Conservation (phyloP, 202 grass and related monocot species). For the Brachypodium distachyon region DNA sequence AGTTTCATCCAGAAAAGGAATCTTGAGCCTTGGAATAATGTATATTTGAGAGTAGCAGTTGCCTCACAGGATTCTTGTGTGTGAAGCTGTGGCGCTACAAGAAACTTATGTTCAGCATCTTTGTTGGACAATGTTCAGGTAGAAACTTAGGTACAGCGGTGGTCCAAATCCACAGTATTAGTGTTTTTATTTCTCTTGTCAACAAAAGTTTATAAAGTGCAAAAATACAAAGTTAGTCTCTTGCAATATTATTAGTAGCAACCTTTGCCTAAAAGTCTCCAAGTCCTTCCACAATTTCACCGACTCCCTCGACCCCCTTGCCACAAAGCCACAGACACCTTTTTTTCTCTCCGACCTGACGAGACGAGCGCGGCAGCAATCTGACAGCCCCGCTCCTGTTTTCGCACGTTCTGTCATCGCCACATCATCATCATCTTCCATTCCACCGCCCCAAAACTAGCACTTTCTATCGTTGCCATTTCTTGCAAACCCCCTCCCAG, state of each 20-base stretch:
- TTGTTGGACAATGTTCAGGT: background rate
- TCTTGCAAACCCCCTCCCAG: background rate
- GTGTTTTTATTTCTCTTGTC: background rate
- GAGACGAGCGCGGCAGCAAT: background rate
- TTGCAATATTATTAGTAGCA: background rate
- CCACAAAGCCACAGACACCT: background rate
- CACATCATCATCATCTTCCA: background rate
- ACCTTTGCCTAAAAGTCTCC: background rate
- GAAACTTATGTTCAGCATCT: background rate
- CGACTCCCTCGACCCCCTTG: background rate
- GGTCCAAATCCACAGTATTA: background rate
- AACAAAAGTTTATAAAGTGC: background rate
- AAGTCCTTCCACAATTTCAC: background rate
- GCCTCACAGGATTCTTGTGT: constrained; percentile 21
- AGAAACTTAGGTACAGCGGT: background rate
- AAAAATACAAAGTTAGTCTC: background rate
- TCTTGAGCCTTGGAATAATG: background rate
- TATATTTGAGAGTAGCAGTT: background rate
- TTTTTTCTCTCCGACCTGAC: background rate
- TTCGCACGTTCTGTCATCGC: background rate
- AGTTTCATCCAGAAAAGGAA: background rate
- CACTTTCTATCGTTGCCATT: background rate
- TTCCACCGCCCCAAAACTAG: background rate
- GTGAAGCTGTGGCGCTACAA: background rate
- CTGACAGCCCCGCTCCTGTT: background rate